Base-by-base conservation (phyloP, 225 moss, liverwort and hornwort genomes). In the Bryoerythrophyllum caledonicum region DNA sequence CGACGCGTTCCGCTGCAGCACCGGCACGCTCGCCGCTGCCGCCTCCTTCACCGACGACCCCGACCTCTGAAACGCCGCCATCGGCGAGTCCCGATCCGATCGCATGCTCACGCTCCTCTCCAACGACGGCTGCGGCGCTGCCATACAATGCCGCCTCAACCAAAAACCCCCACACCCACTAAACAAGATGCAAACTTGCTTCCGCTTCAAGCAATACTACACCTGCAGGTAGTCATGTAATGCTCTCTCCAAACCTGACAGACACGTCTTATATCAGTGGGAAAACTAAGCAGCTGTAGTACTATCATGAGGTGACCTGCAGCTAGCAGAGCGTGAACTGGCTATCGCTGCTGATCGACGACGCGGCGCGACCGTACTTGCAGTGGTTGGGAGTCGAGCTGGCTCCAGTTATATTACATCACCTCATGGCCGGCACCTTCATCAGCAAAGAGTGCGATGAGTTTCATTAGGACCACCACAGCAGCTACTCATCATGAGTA, bases 1-100 rank as follows among this genome's bases (percentile, higher is more conserved):
- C 1, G 88, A 88, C 57, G 16, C 78, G 19, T 80, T 73, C 62
- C 88, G 66, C n/a, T 88, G 88, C 76, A 88, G 53, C 17, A 81
- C 78, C 1, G 88, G 88, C 74, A 82, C 84, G 23, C 79, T 85
- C 20, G 82, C 82, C 9, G 80, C 65, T 1, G 81, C 75, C 3
- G 84, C 82, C 73, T 88, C 88, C 76, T 88, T 88, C 78, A 85
- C 75, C 0, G 82, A 0, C 6, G 88, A 88, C 7, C 73, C 82
- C 6, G 82, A 82, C 77, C 88, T 78, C 78, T 88, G 88, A 20
- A 88, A 78, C 20, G 88, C 80, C 32, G 88, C 88, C 88, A 88
- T 88, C 6, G 85, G 72, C 52, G 80, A 78, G 64, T 82, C 80
- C 71, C 84, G 80, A 67, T 87, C 87, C 12, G 74, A 77, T 70